Evolutionary conservation across 257 asterid genomes (phyloP).

Genomic region (Solanum peruvianum): DNA sequence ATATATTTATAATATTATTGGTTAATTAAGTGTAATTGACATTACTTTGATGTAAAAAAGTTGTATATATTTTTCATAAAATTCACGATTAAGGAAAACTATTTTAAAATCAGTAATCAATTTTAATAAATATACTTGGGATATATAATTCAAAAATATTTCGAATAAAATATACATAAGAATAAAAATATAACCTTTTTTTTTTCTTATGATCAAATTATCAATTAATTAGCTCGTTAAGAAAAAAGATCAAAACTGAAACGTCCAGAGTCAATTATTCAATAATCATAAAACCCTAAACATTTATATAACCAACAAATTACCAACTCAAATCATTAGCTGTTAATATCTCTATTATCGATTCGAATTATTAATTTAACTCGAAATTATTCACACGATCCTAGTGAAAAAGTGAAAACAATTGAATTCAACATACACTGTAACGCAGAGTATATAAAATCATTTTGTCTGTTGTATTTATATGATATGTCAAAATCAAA

Average conservation of each 20-base stretch:
- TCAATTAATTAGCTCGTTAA: accelerated
- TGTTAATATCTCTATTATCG: background rate
- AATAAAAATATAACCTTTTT: too few relatives aligned
- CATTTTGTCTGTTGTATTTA: background rate
- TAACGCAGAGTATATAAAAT: background rate
- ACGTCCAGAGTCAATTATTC: too few relatives aligned
- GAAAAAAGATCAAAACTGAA: too few relatives aligned
- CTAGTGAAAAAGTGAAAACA: background rate
- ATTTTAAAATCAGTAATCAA: background rate
- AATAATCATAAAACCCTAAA: background rate
- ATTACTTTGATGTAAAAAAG: background rate
- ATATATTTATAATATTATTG: too few relatives aligned
- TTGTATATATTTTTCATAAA: background rate
- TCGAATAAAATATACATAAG: too few relatives aligned
- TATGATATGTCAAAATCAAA: background rate
- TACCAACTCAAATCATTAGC: background rate
- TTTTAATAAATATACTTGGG: background rate
- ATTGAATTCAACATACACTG: background rate
- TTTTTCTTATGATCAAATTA: too few relatives aligned
- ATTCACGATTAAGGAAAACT: background rate
- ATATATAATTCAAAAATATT: too few relatives aligned
- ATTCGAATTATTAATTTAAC: background rate
- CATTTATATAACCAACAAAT: background rate
- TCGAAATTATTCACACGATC: background rate
- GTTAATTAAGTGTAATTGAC: accelerated